Base-by-base conservation (phyloP, 805 yeast genomes). In the Saturnispora halmiae region DNA sequence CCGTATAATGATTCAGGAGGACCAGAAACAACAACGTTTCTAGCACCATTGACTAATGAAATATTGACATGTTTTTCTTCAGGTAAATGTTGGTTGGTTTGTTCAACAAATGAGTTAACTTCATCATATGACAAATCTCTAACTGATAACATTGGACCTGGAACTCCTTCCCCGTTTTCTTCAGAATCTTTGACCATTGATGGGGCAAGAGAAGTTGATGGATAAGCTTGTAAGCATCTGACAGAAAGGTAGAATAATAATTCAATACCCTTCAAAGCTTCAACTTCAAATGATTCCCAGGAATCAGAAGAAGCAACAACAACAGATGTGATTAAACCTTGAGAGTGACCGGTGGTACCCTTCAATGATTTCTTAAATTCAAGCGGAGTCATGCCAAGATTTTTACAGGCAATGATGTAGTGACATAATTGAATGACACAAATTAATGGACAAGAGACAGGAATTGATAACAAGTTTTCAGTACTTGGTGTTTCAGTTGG, bases 1-100 rank as follows among this genome's bases (percentile, higher is more conserved):
- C 99, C 99, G 55, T 90, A 92, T 47, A 92, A 70, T 3, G 97
- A 87, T 72, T 88, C 95, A 43, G 99, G 97, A 36, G 97, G 98
- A 62, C 99, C 99, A 18, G 94, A 77, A 36, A 90, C 87, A 43
- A 92, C 98, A 67, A 87, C 73, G 64, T 87, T 85, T 68, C 95
- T 77, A 36, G 95, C 95, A 62, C 98, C 98, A 60, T 92, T 92
- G 53, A 88, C 73, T 60, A 92, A 75, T 32, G 97, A 87, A 49
- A 92, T 79, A 46, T 80, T 84, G 56, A 92, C 81, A 58, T 86
- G 95, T 65, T 85, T 86, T 54, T 85, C 95, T 40, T 70, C 67
- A 52, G 98, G 96, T 66, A 92, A 75, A 66, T 88, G 97, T 58
- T 82, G 77, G 67, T 92, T 92, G 45, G 99, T 92, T 62, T 76